Base-by-base conservation (phyloP, 192 early-diverging fungal genomes). In the Diversispora epigaea region DNA sequence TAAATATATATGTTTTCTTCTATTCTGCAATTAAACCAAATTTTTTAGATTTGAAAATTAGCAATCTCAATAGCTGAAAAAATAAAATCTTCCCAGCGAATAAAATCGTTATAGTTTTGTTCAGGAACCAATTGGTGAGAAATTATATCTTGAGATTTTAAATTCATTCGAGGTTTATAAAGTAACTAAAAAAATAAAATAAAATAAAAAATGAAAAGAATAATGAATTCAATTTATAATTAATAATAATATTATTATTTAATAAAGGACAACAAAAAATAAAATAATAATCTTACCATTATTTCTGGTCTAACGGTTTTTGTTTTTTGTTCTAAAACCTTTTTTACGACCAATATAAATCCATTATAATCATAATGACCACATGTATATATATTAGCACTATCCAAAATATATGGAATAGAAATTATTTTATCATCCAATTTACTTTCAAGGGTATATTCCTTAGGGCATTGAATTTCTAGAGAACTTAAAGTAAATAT, bases 321-420 rank as follows among this genome's bases (percentile, higher is more conserved):
- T n/a, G 62, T 64, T 64, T 64, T 40, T 64, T 41, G 62, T 41
- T 64, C 62, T 64, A 41, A 43, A 64, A 64, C 41, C 6, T 64
- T 64, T 12, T 41, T 64, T 41, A 64, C 41, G 3, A 41, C 0
- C 6, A 64, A 41, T 15, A 17, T 64, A 64, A 64, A 64, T 44
- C 62, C 62, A 64, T 64, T 64, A 64, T 64, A 43, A 17, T 64
- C 41, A 17, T 64, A 64, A 44, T 64, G 15, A n/a, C 41, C 41
- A 64, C 39, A 41, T n/a, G 41, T 44, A 43, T 64, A 64, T 44
- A 64, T n/a, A 9, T 64, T 64, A 9, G 43, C 41, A 64, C 62
- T 32, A 41, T 64, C 62, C 32, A 64, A 41, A 64, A n/a, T 41
- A 64, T 64, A 64, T 43, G 41, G 41, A 17, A 64, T n/a, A 2